A percentile compares a stretch with the other conserved stretches of the same genome.
Evolutionary conservation across 2,329 filamentous ascomycete genomes (phyloP).

Genomic region (Ilyonectria destructans): DNA sequence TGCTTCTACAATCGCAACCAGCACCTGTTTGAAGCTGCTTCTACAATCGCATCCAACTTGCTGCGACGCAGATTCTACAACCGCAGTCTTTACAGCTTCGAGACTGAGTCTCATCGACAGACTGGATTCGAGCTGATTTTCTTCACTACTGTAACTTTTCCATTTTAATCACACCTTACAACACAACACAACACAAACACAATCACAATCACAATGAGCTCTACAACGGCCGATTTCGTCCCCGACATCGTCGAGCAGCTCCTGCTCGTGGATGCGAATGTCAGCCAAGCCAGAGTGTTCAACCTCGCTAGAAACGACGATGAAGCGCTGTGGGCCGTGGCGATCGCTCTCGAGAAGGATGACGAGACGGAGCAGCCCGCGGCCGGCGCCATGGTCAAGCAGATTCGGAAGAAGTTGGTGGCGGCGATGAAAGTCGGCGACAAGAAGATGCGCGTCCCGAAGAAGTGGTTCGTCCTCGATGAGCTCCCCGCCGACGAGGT

Average conservation of each 20-base stretch:
- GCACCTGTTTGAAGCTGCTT: conserved; percentile 12
- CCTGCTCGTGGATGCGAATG: conserved; percentile 21
- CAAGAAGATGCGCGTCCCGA: conserved; percentile 26
- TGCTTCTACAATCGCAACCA: background rate
- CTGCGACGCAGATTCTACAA: conserved; percentile 19
- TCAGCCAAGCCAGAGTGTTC: conserved; percentile 22
- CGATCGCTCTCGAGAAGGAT: conserved; percentile 18
- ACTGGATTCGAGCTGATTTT: conserved; percentile 20
- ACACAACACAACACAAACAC: background rate
- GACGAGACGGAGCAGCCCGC: conserved; percentile 9
- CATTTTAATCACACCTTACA: conserved; percentile 20
- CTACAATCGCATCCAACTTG: conserved; percentile 17
- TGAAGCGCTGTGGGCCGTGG: conserved; percentile 21
- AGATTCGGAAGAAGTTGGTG: conserved; percentile 22
- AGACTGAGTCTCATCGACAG: conserved; percentile 22
- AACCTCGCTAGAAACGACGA: conserved; percentile 18
- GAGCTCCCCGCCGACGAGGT: conserved; percentile 21
- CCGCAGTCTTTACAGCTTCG: conserved; percentile 22
- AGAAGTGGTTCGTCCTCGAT: conserved; percentile 27
- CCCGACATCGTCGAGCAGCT: conserved; percentile 27
- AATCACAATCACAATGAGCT: conserved; percentile 9
- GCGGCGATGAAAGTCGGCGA: conserved; percentile 22
- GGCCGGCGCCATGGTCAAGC: conserved; percentile 16
- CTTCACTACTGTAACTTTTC: conserved; percentile 7
- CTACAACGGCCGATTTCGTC: conserved; percentile 16